Conservation (phyloP, 768 basidiomycete species). For the Rhizopogon rudus region DNA sequence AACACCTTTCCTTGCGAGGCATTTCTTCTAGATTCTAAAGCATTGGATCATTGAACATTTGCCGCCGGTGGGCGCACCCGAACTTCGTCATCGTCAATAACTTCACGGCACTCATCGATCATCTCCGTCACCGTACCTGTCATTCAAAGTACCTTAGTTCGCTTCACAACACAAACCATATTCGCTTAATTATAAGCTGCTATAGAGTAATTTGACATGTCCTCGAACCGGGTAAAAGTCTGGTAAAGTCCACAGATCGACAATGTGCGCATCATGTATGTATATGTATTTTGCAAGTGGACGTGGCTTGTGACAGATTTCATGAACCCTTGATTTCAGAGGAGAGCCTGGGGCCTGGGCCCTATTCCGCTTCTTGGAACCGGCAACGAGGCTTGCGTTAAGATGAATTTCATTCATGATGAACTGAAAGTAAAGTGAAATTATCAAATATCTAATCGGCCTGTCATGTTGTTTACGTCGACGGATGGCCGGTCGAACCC, state of each 20-base stretch:
- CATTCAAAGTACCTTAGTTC: neutral
- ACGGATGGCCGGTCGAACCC: no score
- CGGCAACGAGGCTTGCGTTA: neutral
- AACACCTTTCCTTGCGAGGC: neutral
- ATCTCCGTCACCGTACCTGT: neutral
- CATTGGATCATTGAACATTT: neutral
- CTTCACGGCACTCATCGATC: neutral
- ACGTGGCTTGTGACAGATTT: no score
- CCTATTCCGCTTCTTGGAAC: neutral
- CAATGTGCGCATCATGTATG: neutral
- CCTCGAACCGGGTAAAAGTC: no score
- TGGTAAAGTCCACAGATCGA: neutral
- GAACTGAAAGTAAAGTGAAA: neutral
- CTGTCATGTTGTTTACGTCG: neutral
- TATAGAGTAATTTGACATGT: no score
- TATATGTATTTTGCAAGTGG: neutral
- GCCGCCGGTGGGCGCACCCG: neutral
- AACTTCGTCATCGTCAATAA: neutral
- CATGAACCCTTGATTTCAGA: neutral
- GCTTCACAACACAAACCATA: neutral
- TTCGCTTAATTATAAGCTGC: no score
- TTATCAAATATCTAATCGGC: neutral
- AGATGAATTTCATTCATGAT: neutral
- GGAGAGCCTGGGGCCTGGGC: neutral
- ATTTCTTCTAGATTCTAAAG: no score